Percentiles rank a stretch among this genome's conserved stretches.
phyloP scores from a whole-genome alignment of 352 stramenopile genomes.

The Phytopythium aichiense region DNA sequence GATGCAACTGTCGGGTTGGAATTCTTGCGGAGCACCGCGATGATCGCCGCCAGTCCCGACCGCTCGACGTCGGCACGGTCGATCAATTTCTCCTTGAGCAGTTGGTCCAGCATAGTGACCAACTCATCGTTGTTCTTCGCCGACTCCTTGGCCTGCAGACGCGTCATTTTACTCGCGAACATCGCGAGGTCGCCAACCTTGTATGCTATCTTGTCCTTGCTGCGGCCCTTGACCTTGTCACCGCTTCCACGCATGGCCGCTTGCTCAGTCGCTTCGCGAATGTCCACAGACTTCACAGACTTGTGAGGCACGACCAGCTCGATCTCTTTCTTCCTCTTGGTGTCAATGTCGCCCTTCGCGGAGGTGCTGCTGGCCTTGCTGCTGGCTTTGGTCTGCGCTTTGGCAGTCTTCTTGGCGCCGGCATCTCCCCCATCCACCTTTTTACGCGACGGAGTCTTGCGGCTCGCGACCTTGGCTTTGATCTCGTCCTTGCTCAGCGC shows the following conservation, averaged over 20 bases:
- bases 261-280: constrained; percentile 69
- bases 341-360: constrained; percentile 48
- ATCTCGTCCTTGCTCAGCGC: constrained; percentile 72
- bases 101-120: constrained; percentile 61
- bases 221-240: constrained; percentile 28
- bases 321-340: constrained; percentile 79
- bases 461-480: constrained; percentile 67
- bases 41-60: constrained; percentile 64
- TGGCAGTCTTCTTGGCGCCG: constrained; percentile 33
- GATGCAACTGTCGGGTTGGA: constrained; percentile 59
- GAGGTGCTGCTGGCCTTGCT: constrained; percentile 18
- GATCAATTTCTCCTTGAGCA: constrained; percentile 72
- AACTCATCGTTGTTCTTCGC: constrained; percentile 73
- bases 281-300: constrained; percentile 71
- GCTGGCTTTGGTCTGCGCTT: constrained; percentile 22
- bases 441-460: constrained; percentile 66
- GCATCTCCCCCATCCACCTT: constrained; percentile 26
- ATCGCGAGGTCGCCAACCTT: constrained; percentile 50
- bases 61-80: constrained; percentile 66
- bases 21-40: constrained; percentile 64
- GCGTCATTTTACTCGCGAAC: constrained; percentile 62
- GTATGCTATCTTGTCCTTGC: constrained; percentile 61
- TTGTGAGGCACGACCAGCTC: constrained; percentile 74
- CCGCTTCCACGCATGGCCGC: constrained; percentile 56
- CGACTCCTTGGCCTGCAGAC: constrained; percentile 59